Base-by-base conservation (phyloP, 306 rosid species). In the Ammopiptanthus mongolicus region DNA sequence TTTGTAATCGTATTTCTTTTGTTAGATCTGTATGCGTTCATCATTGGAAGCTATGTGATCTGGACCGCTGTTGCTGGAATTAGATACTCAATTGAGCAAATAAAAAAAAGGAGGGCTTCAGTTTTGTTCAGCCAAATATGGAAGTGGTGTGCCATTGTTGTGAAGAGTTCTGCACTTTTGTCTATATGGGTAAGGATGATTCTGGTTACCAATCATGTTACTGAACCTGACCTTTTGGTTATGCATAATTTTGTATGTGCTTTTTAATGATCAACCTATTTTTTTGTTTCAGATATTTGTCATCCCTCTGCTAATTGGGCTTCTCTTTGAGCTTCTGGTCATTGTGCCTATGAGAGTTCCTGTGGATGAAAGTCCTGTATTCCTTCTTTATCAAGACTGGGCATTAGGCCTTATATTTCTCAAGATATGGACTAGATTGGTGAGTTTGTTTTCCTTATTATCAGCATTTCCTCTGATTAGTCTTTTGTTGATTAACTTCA, bases 351-450 rank as follows among this genome's bases (percentile, higher is more conserved):
- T 96, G 97, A 89, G 99, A 71, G 99, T 96, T 64, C 99, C 98
- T 0, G 99, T 96, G 75, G 99, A 96, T 86, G 99, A 96, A 78
- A 96, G 98, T 87, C 99, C 99, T 46, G 98, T 96, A 73, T 96
- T 96, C 83, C 96, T 96, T 73, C 86, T 96, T 73, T 96, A 96
- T 82, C 99, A 96, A 77, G 99, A 96, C 81, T 96, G 99, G 99
- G 99, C 99, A 67, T 86, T 96, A 70, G 99, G 99, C 65, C 95
- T 96, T 75, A 96, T 96, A 76, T 92, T 96, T 80, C 99, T 96
- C 58, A 96, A 96, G 92, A 96, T 96, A 68, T 96, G 99, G 99
- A 96, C 99, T 76, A 90, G 99, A 92, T 82, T 96, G 97, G 99
- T 96, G 71, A 88, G 96, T 66, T 65, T 75, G 19, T 60, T 64